Evolutionary conservation across 768 basidiomycete genomes (phyloP), one percentile per base, ranked within the genome.

Genomic region (Suillus lakei): DNA sequence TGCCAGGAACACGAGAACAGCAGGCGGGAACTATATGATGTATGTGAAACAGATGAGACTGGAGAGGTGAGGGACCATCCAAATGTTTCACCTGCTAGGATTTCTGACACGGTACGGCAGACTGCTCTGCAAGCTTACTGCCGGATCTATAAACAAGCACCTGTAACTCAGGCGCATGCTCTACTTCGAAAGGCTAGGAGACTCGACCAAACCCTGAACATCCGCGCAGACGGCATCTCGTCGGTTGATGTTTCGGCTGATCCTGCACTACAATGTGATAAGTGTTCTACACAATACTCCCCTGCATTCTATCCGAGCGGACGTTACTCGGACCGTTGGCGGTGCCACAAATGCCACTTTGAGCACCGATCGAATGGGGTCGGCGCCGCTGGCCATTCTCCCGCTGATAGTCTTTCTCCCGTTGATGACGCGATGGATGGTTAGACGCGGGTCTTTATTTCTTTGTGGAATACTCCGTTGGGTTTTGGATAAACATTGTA

Each of bases 121-220:
- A 95, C 94, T 12, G 92, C 95, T 0, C 84, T 98, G 23, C 95
- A 98, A 78, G 88, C 93, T 15, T 99, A 93, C 75, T 91, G 90
- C 61, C 86, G 86, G 66, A 84, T 86, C 13, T 96, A 95, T 82
- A 99, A 99, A 76, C 90, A 90, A 71, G 89, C 91, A 8, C 82
- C 83, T 1, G 79, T 89, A 3, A 81, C 81, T 15, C 89, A 92
- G 70, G 88, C 93, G 2, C 95, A 97, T 74, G 92, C 88, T 2
- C 84, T 96, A 7, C 85, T 98, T 30, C 92, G 97, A 60, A 96
- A 96, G 77, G 96, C 96, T 9, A 87, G 88, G 21, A 87, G 95
- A 21, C 82, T 98, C 23, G 97, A 98, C 72, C 79, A 81, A 36
- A 82, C 93, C 54, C 80, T 95, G 67, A 85, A 85, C 68, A 73